These are phyloP conservation scores for Paulownia fortunei DNA, from an alignment of 257 asterid species.

Conservation along the genomic window DNA sequence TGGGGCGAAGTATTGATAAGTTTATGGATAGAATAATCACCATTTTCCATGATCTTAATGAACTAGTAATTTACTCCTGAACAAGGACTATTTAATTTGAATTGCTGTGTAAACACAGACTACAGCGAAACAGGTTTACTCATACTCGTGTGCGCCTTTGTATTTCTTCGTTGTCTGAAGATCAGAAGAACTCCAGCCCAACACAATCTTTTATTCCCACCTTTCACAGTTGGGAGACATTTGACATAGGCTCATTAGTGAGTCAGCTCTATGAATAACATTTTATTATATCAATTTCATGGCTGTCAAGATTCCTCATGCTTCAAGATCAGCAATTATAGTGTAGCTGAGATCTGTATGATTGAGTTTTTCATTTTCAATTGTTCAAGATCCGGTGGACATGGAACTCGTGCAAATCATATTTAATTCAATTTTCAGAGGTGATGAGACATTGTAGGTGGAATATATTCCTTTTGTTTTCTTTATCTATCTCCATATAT, in stretches of 20 bases:
- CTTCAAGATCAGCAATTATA: background rate
- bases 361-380: background rate
- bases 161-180: background rate
- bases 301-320: conserved; percentile 33
- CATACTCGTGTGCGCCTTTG: background rate
- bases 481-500: background rate
- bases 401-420: conserved; percentile 15
- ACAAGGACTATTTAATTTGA: background rate
- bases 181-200: background rate
- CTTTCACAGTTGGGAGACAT: background rate
- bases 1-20: too few relatives aligned
- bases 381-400: conserved; percentile 13
- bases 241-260: background rate
- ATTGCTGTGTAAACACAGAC: background rate
- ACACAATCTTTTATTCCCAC: background rate
- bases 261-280: background rate
- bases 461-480: too few relatives aligned
- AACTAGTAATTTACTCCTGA: background rate
- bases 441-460: background rate
- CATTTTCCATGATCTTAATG: background rate
- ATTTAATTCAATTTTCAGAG: background rate
- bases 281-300: background rate
- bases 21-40: background rate
- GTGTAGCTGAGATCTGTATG: too few relatives aligned
- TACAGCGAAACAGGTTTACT: background rate